Base-by-base conservation (phyloP, 2,329 filamentous ascomycete genomes). In the Emydomyces testavorans region DNA sequence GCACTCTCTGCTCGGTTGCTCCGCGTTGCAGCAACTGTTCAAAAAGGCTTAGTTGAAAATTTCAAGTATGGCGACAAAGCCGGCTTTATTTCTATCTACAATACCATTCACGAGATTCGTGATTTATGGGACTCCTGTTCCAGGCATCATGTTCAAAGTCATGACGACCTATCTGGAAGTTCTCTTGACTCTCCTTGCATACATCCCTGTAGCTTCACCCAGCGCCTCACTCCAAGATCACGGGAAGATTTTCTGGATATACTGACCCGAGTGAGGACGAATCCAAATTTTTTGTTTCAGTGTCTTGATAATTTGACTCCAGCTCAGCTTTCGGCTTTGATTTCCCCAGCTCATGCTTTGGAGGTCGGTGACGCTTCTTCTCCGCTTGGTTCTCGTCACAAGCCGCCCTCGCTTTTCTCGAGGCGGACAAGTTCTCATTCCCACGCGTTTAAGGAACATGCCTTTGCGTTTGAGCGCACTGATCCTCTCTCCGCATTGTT, bases 391-490 rank as follows among this genome's bases (percentile, higher is more conserved):
- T 70, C 67, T 48, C 69, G 68, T 50, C 70, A 66, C 53, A 74
- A 72, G 57, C 69, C 58, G 54, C 60, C 69, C 67, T 57, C 69
- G 67, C 54, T 72, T 56, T 70, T 70, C 62, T 61, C 63, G 62
- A 69, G 70, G 54, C 72, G 71, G 54, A 64, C 58, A 58, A 62
- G 66, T 48, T 65, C 70, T 41, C 66, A 70, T 55, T 63, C 68
- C 54, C 71, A 76, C 53, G 80, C 74, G 54, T 80, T 85, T 51
- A 82, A 94, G 58, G 86, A 94, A 64, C 81, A 85, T 59, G 78
- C 92, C 53, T 72, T 93, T 58, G 89, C 85, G 44, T 93, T 95
- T 62, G 87, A 94, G 66, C 77, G 89, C 58, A 85, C 89, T 60
- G 86, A 94, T 63, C 83, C 88, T 7, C 72, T 95, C 42, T 88